Percentiles rank a stretch among this genome's conserved stretches.
Evolutionary conservation across 495 filamentous ascomycete genomes (phyloP).

Genomic region (Copromyces sp.): DNA sequence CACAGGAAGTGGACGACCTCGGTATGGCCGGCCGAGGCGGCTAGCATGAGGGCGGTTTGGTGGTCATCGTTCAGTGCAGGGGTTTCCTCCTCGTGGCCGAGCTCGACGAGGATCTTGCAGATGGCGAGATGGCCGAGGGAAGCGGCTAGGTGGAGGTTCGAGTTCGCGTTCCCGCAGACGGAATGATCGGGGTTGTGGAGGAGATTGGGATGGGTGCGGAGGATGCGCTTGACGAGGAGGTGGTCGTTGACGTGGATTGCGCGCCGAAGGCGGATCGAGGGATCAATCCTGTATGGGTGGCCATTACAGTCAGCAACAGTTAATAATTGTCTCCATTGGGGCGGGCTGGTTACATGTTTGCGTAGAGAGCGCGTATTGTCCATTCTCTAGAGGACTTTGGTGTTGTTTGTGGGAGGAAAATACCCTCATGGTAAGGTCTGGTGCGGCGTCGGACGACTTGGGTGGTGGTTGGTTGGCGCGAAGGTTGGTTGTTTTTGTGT

Average conservation of each 20-base stretch:
- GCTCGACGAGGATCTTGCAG: constrained; percentile 41
- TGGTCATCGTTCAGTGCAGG: constrained; percentile 60
- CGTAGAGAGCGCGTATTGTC: background rate
- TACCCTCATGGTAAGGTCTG: background rate
- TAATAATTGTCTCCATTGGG: background rate
- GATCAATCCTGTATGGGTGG: constrained; percentile 48
- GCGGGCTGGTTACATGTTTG: background rate
- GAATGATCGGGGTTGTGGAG: constrained; percentile 64
- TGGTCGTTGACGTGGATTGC: constrained; percentile 66
- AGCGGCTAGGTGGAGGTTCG: constrained; percentile 66
- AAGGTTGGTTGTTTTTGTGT: background rate
- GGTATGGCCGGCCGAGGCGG: constrained; percentile 46
- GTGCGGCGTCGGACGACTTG: background rate
- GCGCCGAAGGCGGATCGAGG: constrained; percentile 54
- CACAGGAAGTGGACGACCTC: constrained; percentile 51
- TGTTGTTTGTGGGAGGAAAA: background rate
- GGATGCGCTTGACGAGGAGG: constrained; percentile 59
- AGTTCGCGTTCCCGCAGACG: constrained; percentile 48
- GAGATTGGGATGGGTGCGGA: constrained; percentile 53
- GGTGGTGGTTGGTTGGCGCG: background rate
- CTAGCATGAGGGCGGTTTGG: constrained; percentile 62
- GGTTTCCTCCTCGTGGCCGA: constrained; percentile 46
- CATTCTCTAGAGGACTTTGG: background rate
- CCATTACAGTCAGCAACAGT: background rate
- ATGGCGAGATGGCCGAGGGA: constrained; percentile 56